Percentiles rank a stretch among this genome's conserved stretches.
Evolutionary conservation across 106 monocot genomes (phyloP).

Genomic region (Allium cepa): DNA sequence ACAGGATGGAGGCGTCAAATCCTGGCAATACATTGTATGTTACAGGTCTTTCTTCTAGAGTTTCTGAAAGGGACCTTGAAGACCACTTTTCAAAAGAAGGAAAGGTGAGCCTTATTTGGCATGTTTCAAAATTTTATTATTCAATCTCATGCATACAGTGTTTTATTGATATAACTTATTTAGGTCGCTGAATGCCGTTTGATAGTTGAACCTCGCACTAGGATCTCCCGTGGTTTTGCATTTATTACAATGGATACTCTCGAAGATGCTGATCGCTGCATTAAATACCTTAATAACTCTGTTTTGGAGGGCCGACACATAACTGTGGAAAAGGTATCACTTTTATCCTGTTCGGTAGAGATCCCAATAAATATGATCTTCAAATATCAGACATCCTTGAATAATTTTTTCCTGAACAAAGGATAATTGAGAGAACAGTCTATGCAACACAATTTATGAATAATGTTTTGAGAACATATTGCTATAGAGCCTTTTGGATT

Average conservation of each 20-base stretch:
- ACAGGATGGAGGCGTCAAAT: conserved; percentile 31
- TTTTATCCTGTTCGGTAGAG: background rate
- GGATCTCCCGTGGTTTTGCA: conserved; percentile 82
- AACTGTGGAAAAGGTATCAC: conserved; percentile 81
- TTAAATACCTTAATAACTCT: conserved; percentile 81
- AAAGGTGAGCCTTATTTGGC: conserved; percentile 36
- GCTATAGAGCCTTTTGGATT: too few species aligned
- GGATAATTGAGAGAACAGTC: too few species aligned
- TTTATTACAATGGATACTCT: conserved; percentile 81
- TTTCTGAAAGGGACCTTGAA: conserved; percentile 73
- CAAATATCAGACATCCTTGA: too few species aligned
- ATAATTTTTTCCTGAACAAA: too few species aligned
- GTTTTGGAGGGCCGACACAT: conserved; percentile 79
- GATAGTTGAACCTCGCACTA: conserved; percentile 76
- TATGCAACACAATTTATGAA: too few species aligned
- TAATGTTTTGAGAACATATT: too few species aligned
- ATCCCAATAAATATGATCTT: too few species aligned
- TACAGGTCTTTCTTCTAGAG: conserved; percentile 86
- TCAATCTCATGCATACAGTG: background rate
- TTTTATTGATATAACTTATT: background rate
- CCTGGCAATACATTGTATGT: conserved; percentile 90
- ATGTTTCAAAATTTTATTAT: background rate
- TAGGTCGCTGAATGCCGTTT: conserved; percentile 57
- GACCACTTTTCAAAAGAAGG: conserved; percentile 86
- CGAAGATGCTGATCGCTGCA: conserved; percentile 80